A percentile compares a stretch with the other conserved stretches of the same genome.
Conservation (phyloP, 2,329 filamentous ascomycete species). For the Cryphonectria radicalis region DNA sequence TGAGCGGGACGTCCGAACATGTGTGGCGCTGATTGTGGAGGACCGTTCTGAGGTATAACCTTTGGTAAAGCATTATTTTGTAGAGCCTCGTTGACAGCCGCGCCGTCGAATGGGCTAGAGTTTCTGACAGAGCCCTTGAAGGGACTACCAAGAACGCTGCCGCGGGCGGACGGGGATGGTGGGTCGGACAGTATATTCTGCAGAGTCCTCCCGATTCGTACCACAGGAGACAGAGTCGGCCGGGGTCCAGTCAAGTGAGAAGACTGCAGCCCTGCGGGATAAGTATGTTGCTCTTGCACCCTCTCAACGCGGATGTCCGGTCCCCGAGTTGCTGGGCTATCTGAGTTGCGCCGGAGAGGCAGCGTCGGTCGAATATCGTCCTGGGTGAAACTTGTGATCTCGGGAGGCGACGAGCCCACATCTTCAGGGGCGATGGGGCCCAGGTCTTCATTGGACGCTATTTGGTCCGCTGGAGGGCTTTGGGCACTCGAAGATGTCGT, state of each 20-base stretch:
- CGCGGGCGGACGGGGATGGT: conserved; percentile 57
- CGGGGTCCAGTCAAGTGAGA: conserved; percentile 40
- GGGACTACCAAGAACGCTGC: conserved; percentile 58
- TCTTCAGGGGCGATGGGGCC: conserved; percentile 12
- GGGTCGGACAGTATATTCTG: conserved; percentile 64
- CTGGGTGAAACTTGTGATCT: conserved; percentile 23
- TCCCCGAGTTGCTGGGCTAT: conserved; percentile 22
- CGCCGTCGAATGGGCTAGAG: conserved; percentile 35
- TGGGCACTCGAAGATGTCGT: conserved; percentile 44
- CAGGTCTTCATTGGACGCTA: conserved; percentile 10
- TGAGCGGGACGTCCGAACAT: conserved; percentile 14
- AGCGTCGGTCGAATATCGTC: conserved; percentile 13
- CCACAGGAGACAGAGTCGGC: conserved; percentile 59
- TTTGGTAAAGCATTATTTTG: conserved; percentile 18
- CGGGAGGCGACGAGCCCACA: conserved; percentile 29
- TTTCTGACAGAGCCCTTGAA: conserved; percentile 49
- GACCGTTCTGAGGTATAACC: conserved; percentile 15
- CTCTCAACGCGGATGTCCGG: conserved; percentile 20
- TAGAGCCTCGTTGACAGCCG: conserved; percentile 33
- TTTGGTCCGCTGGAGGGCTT: conserved; percentile 14
- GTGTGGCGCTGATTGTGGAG: conserved; percentile 11
- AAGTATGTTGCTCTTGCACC: conserved; percentile 18
- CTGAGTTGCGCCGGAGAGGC: conserved; percentile 31
- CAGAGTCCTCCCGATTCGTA: conserved; percentile 59
- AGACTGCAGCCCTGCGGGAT: conserved; percentile 32